Conservation (phyloP, 352 stramenopile genomes). For the Phytopythium litorale region DNA sequence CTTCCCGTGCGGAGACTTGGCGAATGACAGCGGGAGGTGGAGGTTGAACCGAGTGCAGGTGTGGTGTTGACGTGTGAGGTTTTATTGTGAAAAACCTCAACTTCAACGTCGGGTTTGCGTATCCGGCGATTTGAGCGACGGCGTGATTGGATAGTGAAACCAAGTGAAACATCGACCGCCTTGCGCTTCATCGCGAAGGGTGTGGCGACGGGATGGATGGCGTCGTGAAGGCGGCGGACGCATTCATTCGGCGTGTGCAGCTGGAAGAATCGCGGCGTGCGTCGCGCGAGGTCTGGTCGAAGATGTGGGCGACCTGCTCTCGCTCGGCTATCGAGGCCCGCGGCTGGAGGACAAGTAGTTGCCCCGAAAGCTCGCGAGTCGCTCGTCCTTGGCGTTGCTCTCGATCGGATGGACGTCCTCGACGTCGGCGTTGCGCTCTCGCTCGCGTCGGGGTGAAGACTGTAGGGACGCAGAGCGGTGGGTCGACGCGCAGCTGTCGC, state of each 20-base stretch:
- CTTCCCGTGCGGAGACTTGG: background rate
- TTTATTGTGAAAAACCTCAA: slow-evolving; percentile 27
- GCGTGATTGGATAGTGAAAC: slow-evolving; percentile 5
- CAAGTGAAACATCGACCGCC: background rate
- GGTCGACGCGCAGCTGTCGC: background rate
- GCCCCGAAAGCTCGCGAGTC: slow-evolving; percentile 1
- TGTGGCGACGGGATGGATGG: background rate
- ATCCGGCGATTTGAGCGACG: slow-evolving; percentile 11
- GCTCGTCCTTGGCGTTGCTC: background rate
- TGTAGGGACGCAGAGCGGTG: background rate
- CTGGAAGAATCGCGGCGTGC: background rate
- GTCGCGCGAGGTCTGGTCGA: background rate
- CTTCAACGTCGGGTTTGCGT: slow-evolving; percentile 26
- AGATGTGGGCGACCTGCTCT: background rate
- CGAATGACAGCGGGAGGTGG: background rate
- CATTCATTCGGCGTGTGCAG: background rate
- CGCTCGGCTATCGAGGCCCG: background rate
- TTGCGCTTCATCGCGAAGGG: background rate
- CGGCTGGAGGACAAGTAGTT: slow-evolving; percentile 2
- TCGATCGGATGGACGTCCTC: background rate
- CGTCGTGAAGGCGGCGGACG: slow-evolving; percentile 1
- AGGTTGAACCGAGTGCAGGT: background rate
- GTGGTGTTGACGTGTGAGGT: slow-evolving; percentile 9
- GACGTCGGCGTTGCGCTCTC: background rate
- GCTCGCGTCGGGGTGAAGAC: background rate